phyloP scores from a whole-genome alignment of 805 yeast genomes.

The Starmerella sirachaensis region DNA sequence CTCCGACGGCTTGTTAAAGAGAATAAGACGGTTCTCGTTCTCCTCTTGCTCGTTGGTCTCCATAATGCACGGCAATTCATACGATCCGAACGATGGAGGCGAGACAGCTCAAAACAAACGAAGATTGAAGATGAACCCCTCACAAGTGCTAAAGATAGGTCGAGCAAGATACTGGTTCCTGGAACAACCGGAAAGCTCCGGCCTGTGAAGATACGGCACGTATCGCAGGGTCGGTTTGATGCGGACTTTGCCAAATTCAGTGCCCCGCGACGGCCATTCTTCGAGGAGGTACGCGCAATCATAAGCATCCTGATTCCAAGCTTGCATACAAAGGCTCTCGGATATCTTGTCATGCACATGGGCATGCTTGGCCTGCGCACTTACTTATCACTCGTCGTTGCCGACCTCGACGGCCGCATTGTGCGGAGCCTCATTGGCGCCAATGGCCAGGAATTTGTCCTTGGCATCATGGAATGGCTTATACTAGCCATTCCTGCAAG shows the following conservation, averaged over 20 bases:
- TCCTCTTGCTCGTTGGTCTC: slow-evolving; percentile 1
- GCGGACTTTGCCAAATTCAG: slow-evolving; percentile 17
- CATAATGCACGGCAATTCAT: slow-evolving; percentile 4
- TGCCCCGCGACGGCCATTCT: slow-evolving; percentile 43
- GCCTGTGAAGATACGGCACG: slow-evolving; percentile 8
- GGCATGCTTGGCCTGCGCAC: slow-evolving; percentile 69
- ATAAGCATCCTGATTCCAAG: slow-evolving; percentile 78
- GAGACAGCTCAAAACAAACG: background rate
- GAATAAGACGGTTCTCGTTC: slow-evolving; percentile 3
- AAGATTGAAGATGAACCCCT: background rate
- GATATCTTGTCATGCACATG: slow-evolving; percentile 56
- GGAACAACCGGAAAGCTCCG: slow-evolving; percentile 18
- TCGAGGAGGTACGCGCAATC: slow-evolving; percentile 60
- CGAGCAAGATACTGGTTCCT: slow-evolving; percentile 3
- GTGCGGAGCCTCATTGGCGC: slow-evolving; percentile 81
- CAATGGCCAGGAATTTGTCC: slow-evolving; percentile 56
- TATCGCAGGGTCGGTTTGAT: slow-evolving; percentile 14
- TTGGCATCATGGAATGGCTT: slow-evolving; percentile 79
- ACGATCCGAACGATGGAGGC: too few relatives aligned
- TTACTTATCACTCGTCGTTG: slow-evolving; percentile 73
- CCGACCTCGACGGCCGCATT: slow-evolving; percentile 83
- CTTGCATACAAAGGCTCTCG: slow-evolving; percentile 52
- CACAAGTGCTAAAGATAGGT: slow-evolving; percentile 1
- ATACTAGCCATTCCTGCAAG: slow-evolving; percentile 86
- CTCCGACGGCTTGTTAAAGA: slow-evolving; percentile 1